Base-by-base conservation (phyloP, 1,284 basidiomycete genomes). In the Trichosporon ovoides region DNA sequence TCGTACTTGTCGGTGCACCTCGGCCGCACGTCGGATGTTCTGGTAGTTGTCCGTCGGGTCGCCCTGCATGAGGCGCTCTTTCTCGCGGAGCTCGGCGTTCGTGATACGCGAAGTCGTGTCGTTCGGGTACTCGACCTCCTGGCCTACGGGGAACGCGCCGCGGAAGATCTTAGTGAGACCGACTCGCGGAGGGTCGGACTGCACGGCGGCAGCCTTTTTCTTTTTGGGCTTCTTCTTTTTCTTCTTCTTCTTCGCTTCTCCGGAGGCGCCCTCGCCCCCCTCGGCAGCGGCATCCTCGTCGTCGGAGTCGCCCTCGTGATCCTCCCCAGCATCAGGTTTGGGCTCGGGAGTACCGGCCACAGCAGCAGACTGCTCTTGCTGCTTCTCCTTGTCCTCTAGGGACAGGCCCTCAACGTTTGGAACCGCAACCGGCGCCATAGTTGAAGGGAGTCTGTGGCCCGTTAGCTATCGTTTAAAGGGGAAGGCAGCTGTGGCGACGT, bases 1-100 rank as follows among this genome's bases (percentile, higher is more conserved):
- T 56, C 96, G 87, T 59, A 96, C 95, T 76, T 91, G 89, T 48
- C 94, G 84, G 76, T 99, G 96, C n/a, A 93, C 93, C 78, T 98
- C 95, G 22, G 90, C 91, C 33, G 87, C 96, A 58, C 87, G 84
- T 51, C 96, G 87, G 71, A 98, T 94, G 71, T 85, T 85, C 68
- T 90, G 84, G 78, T 98, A 98, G 0, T 85, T 93, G 50, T 80
- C 80, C 64, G 87, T 85, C 6, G 89, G 87, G 73, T 94, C 89
- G 68, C 88, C 87, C 72, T 86, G 84, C 4, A 81, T 82, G 67
- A 87, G 77, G 56, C 85, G 84, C 75, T 99, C 96, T 43, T 85
- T 78, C 70, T 93, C 86, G 43, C 88, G 85, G 72, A 87, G 89
- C 79, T 99, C 96, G 67, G 91, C 92, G 1, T 88, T 91, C 1